Conservation (phyloP, 768 basidiomycete species). For the Mycena haematopus region DNA sequence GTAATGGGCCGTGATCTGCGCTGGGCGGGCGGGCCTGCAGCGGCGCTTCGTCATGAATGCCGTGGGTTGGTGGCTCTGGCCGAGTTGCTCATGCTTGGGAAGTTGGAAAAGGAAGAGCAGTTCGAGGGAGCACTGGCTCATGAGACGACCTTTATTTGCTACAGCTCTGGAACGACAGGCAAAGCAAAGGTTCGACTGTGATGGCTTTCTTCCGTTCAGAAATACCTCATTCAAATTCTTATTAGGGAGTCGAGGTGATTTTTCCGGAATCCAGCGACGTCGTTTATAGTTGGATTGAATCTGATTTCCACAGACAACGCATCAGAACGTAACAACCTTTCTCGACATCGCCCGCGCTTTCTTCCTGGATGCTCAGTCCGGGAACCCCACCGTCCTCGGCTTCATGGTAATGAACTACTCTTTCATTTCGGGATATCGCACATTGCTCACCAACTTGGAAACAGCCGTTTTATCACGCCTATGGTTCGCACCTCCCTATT, state of each 20-base stretch:
- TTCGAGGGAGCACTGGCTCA: slow-evolving; percentile 32
- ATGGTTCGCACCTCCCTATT: too few relatives aligned
- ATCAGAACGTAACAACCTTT: slow-evolving; percentile 56
- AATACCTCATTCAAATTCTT: too few relatives aligned
- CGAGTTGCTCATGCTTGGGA: slow-evolving; percentile 26
- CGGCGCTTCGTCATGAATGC: neutral
- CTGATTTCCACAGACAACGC: slow-evolving; percentile 44
- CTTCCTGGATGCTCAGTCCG: too few relatives aligned
- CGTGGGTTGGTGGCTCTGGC: slow-evolving; percentile 23
- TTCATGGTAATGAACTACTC: too few relatives aligned
- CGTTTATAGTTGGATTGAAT: neutral
- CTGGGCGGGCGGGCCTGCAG: slow-evolving; percentile 21
- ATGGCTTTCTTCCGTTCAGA: too few relatives aligned
- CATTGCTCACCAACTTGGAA: too few relatives aligned
- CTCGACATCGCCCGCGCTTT: slow-evolving; percentile 43
- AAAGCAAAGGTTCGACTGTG: slow-evolving; percentile 14
- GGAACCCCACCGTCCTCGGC: too few relatives aligned
- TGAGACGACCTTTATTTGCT: slow-evolving; percentile 36
- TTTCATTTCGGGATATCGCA: too few relatives aligned
- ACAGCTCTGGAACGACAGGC: slow-evolving; percentile 61
- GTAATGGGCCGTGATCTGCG: slow-evolving; percentile 4
- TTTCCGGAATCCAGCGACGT: neutral
- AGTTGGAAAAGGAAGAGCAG: slow-evolving; percentile 29
- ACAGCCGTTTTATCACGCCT: too few relatives aligned
- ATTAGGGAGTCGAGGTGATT: slow-evolving; percentile 22